phyloP scores from a whole-genome alignment of 306 rosid genomes.

The Quercus variabilis region DNA sequence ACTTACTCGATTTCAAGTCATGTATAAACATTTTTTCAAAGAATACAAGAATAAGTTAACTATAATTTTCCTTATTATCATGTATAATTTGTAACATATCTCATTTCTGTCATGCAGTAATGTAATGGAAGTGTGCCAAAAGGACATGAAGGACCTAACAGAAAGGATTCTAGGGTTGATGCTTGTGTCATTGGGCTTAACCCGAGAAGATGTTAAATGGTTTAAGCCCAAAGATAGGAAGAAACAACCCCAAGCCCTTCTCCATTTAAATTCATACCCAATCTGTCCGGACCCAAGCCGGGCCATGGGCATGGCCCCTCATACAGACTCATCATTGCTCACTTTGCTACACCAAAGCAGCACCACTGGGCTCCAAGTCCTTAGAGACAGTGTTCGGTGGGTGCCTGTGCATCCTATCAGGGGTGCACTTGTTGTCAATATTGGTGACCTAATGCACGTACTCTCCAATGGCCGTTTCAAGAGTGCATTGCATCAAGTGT shows the following conservation, averaged over 20 bases:
- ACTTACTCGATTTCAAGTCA: too few species aligned
- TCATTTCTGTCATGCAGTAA: conserved; percentile 13
- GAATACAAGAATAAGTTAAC: neutral
- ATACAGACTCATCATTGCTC: conserved; percentile 48
- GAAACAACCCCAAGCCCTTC: neutral
- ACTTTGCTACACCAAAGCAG: conserved; percentile 38
- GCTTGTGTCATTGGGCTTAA: conserved; percentile 34
- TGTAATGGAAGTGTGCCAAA: conserved; percentile 41
- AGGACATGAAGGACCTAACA: conserved; percentile 27
- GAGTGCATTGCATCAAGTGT: conserved; percentile 40
- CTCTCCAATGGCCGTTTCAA: conserved; percentile 38
- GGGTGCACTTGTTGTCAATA: conserved; percentile 41
- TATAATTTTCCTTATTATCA: neutral
- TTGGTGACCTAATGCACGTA: conserved; percentile 49
- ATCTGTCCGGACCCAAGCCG: conserved; percentile 42
- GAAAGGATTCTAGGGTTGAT: conserved; percentile 24
- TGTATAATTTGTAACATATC: neutral
- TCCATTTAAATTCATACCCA: conserved; percentile 53
- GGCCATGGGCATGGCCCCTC: conserved; percentile 58
- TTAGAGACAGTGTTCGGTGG: conserved; percentile 31
- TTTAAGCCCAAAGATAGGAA: neutral
- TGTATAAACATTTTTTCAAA: neutral
- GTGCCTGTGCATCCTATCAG: conserved; percentile 26
- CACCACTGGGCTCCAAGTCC: conserved; percentile 35
- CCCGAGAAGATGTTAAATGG: conserved; percentile 25